These are phyloP conservation scores for Eucalyptus albens DNA, from an alignment of 345 rosid genomes.

Conservation along the genomic window DNA sequence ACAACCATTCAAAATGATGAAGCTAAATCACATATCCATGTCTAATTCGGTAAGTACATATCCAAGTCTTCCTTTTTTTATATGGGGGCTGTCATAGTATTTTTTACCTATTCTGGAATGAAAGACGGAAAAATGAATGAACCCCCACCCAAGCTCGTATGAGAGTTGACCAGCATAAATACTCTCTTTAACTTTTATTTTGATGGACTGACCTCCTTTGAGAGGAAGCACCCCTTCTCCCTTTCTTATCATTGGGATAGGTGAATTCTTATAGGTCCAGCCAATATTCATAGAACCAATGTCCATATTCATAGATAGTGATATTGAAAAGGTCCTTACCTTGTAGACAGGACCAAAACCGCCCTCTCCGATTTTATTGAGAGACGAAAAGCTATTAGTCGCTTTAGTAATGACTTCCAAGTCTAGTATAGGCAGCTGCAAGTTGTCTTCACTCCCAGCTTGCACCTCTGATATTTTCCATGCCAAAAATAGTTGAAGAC, in stretches of 20 bases:
- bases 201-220: neutral
- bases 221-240: neutral
- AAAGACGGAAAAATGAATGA: neutral
- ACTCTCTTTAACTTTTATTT: neutral
- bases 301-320: neutral
- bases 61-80: neutral
- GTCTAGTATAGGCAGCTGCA: neutral
- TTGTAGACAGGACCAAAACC: slow-evolving; percentile 37
- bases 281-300: neutral
- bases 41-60: neutral
- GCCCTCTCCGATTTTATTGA: slow-evolving; percentile 20
- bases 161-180: neutral
- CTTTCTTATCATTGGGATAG: neutral
- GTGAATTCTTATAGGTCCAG: neutral
- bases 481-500: neutral
- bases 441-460: neutral
- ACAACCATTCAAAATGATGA: neutral
- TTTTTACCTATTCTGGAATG: neutral
- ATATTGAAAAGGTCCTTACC: neutral
- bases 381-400: slow-evolving; percentile 4
- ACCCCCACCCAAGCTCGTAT: neutral
- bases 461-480: neutral
- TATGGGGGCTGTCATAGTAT: neutral
- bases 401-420: neutral
- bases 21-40: neutral